Evolutionary conservation across 176 grass and related monocot species (phyloP), one percentile per base, ranked within the genome.

Genomic region (Triticum monococcum): DNA sequence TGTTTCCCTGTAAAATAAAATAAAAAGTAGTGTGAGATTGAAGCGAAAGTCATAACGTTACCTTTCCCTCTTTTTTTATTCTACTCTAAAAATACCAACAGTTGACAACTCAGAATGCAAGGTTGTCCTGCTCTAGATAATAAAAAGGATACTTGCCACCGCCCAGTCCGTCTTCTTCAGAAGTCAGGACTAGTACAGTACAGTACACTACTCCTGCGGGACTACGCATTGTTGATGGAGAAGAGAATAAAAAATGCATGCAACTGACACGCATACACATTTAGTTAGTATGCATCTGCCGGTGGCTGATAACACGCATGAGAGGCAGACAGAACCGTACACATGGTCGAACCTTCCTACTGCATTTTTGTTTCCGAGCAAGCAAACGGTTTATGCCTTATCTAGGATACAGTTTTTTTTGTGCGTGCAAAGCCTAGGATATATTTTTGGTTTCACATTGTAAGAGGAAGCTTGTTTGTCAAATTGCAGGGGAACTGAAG

Each of bases 401-500:
- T 0, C 38, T 24, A 45, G 60, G 38, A 17, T 18, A 56, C 36
- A 59, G 22, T 36, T 24, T 61, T 46, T 45, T 4, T 46, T 40
- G 41, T 14, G 12, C 1, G 45, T 14, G 45, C 45, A 48, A 14
- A 48, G 50, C 16, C 38, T 24, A 45, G 60, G 26, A 23, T 18
- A 56, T 26, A 59, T 7, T 36, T 24, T 60, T 59, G n/a, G 14
- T 74, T 74, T 38, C 28, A 61, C 14, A 71, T 1, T 63, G 20
- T 72, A 54, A 61, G 62, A 67, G 12, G 24, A 78, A 75, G 2
- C 7, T 68, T 24, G 12, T 33, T 50, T 30, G 11, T 75, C 37
- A 71, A 26, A 74, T 77, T 88, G 57, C 84, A 99, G 97, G 94
- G 23, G 92, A 94, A 13, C 80, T 96, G 89, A 99, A 99, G 94